Evolutionary conservation across 192 early-diverging fungal species (phyloP).

Genomic region (Coemansia sp.): DNA sequence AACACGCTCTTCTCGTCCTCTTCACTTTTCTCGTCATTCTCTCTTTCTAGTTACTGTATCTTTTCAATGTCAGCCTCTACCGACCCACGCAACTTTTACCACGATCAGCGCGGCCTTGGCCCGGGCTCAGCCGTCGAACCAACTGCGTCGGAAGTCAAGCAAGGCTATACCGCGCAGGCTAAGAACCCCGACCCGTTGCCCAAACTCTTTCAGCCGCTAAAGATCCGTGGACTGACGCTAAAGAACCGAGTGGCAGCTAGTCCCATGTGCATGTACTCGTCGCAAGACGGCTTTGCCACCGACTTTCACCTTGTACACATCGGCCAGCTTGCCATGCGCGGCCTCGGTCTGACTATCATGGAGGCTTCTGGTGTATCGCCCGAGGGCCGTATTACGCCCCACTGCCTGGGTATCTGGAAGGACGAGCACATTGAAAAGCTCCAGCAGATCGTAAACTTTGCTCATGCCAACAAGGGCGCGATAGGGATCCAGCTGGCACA

Average conservation of each 20-base stretch:
- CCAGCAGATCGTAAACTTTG: constrained; percentile 55
- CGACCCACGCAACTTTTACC: constrained; percentile 32
- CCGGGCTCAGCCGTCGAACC: constrained; percentile 43
- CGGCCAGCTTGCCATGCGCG: constrained; percentile 73
- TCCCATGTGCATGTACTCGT: constrained; percentile 86
- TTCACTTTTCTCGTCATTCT: background rate
- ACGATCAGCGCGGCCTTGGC: constrained; percentile 27
- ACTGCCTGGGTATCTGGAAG: constrained; percentile 80
- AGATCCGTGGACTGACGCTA: constrained; percentile 65
- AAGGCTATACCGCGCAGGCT: constrained; percentile 25
- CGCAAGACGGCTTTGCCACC: constrained; percentile 65
- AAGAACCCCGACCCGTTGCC: constrained; percentile 25
- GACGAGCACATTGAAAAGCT: constrained; percentile 72
- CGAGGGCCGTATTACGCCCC: constrained; percentile 78
- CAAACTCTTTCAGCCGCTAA: constrained; percentile 71
- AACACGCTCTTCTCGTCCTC: background rate
- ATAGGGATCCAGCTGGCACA: constrained; percentile 83
- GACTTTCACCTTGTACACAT: constrained; percentile 68
- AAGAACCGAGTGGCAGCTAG: constrained; percentile 78
- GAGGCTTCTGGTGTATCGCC: constrained; percentile 78
- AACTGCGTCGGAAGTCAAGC: constrained; percentile 36
- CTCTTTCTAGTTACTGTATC: background rate
- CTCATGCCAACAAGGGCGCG: constrained; percentile 62
- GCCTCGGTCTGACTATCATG: constrained; percentile 77
- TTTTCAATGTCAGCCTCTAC: background rate